Base-by-base conservation (phyloP, 768 basidiomycete species). In the Podaxis mareebaensis region DNA sequence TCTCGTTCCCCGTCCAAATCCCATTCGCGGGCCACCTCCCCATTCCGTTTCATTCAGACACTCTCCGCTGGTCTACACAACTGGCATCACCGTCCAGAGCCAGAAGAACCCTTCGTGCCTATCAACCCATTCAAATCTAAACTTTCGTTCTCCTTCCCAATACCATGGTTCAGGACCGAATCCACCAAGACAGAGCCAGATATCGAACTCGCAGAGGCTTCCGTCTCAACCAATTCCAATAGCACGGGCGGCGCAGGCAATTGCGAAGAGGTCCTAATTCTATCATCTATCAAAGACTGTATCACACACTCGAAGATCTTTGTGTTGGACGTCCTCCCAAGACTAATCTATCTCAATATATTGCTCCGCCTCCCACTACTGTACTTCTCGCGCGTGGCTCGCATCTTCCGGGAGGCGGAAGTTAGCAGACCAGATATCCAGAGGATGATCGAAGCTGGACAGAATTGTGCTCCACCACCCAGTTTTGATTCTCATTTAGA, bases 311-410 rank as follows among this genome's bases (percentile, higher is more conserved):
- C 66, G 4, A 64, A 61, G 10, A 28, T 67, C 15, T 78, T 79
- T 67, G 26, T 79, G 15, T 66, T 71, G 5, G 79, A 83, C 64
- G 77, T 75, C 12, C 69, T 83, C 5, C 80, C 79, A 12, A 72
- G 80, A 15, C 71, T 80, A 51, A n/a, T 81, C 4, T 81, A 81
- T 64, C 76, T 81, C 48, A 74, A 79, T 67, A 58, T 78, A 46
- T 83, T 93, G 7, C 79, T 93, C 17, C 83, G 86, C 15, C 81
- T 93, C n/a, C 92, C 92, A 1, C 83, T 88, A 0, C 78, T 92
- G 68, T 93, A 93, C 69, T 93, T 92, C 73, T 83, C 87, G 2
- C 86, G 92, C 2, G 92, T 93, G 24, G 84, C 89, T 2, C 81
- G 85, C 53, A 83, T 93, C 28, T 92, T 92, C 66, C 83, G 89